Evolutionary conservation across 805 yeast genomes (phyloP), one percentile per base, ranked within the genome.

Genomic region (Cyberlindnera saturnus): DNA sequence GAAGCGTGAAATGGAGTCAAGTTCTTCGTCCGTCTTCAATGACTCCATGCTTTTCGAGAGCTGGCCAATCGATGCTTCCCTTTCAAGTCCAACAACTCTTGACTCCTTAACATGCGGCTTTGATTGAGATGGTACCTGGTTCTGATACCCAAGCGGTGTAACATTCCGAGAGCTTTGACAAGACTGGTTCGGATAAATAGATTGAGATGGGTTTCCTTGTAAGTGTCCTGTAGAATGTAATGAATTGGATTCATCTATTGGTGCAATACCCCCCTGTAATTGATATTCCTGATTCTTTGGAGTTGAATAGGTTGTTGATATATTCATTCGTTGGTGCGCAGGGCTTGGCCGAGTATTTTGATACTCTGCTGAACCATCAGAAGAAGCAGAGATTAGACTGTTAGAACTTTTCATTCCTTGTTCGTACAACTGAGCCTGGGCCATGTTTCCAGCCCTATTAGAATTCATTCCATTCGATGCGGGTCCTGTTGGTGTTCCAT

Each of bases 331-430:
- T 9, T 23, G 28, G 10, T 23, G 28, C 28, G 11, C 13, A 15
- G 6, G 38, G 28, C 30, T 19, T 20, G 32, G 23, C 30, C 23
- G 15, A 38, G 43, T 20, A 35, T 43, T 5, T n/a, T 30, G 33
- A 15, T 37, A 9, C 31, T 32, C 29, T 28, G 38, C 34, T 32
- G 43, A 11, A n/a, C 30, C 41, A 31, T 20, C 36, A n/a, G 20
- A 32, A 10, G 41, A 38, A 9, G 11, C 19, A n/a, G 38, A 42
- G 3, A 15, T 8, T 15, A 32, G 28, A 23, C 29, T 41, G 29
- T 38, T 29, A 34, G 19, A 13, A 18, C 32, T 33, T 28, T 33
- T 18, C 32, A n/a, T 42, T 32, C 32, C 30, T 20, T 39, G 38
- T 33, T 29, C 20, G 11, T 36, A 39, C 36, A 7, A 32, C 44